Base-by-base conservation (phyloP, 352 stramenopile genomes). In the Globisporangium polare region DNA sequence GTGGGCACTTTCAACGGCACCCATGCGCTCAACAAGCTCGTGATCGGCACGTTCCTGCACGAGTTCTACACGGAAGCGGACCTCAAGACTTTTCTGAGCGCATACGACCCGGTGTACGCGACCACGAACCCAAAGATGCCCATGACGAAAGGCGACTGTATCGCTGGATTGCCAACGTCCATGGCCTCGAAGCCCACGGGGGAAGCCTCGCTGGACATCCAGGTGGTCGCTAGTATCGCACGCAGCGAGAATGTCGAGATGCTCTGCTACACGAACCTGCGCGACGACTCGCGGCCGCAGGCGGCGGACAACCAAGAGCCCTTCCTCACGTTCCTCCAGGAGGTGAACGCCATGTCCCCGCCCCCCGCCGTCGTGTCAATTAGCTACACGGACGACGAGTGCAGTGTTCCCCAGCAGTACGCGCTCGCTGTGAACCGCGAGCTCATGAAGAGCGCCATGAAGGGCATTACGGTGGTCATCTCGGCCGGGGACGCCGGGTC, bases 321-420 rank as follows among this genome's bases (percentile, higher is more conserved):
- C 5, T 93, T 93, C 53, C 63, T 93, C 17, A 67, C 64, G 9
- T 93, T 93, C 59, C 62, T 93, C 35, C 80, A 85, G 50, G 77
- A 85, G 18, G 64, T 91, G 9, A 93, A 91, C 55, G 73, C 71
- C n/a, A 81, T 89, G 68, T 66, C 86, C 0, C 72, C 78, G 2
- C 61, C 75, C 26, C 84, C 84, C 5, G 62, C 74, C 5, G 84
- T 91, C 29, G 78, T 93, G 7, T 91, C 81, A 18, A 82, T 93
- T 61, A 93, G 84, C 63, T 93, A 93, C 71, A 87, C 84, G 13
- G 84, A 93, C 63, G 84, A 93, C 49, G 84, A 93, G 65, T 90
- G 81, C 62, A 83, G 78, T 26, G 61, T 91, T 15, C 80, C 84
- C 0, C 27, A 37, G 4, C 67, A 58, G 12, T 93, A 93, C 62